Evolutionary conservation across 805 yeast species (phyloP), one percentile per base, ranked within the genome.

Genomic region (Ogataea haglerorum): DNA sequence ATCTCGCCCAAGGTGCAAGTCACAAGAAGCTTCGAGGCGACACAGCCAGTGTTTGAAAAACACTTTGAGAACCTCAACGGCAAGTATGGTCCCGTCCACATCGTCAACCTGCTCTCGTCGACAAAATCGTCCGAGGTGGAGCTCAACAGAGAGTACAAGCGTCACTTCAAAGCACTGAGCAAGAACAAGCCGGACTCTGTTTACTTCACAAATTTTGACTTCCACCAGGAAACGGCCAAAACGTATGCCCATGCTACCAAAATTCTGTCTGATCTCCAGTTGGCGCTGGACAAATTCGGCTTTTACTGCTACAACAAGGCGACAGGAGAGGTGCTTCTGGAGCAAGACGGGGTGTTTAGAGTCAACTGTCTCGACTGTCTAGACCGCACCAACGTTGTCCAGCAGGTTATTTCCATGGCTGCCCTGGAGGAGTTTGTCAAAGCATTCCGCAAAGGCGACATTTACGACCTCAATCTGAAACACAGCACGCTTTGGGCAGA

Each of bases 401-500:
- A 85, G 56, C 91, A 91, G 65, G 84, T 87, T 19, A 70, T 93
- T 6, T 86, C 95, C 4, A 73, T 76, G 40, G 77, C 78, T 39
- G 85, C 89, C 3, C 63, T 93, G 30, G 78, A 82, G 43, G 63
- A 70, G 7, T 75, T 79, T 47, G 46, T 77, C 22, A 68, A 67
- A 36, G 62, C 64, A 23, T 49, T 69, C 35, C 52, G 64, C 28
- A 47, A 55, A 8, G 50, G 61, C 4, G 53, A 49, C 30, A 26
- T 31, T 15, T 44, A 75, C 17, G 91, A 81, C 14, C 65, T 86
- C 18, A 73, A 80, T 58, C 64, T 70, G n/a, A 82, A 81, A 40
- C 96, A 90, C 50, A 86, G 90, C 51, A 76, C 85, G 6, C 66
- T 93, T 14, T 93, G 99, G 99, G 99, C 99, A 1, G 96, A 93